A percentile compares a stretch with the other conserved stretches of the same genome.
Conservation (phyloP, 495 filamentous ascomycete species). For the Peziza echinospora region DNA sequence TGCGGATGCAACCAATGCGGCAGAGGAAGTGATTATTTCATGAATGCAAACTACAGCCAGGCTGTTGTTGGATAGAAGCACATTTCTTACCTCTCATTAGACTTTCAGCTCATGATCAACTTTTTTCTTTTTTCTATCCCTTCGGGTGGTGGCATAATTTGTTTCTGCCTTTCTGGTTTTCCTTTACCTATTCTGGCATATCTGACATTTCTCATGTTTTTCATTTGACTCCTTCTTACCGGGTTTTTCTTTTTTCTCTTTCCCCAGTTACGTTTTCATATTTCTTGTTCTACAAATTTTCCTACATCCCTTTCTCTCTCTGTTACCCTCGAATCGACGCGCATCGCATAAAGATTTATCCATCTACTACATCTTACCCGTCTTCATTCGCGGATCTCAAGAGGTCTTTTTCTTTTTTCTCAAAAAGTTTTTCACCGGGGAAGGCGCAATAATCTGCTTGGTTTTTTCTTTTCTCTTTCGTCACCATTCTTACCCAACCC, state of each 20-base stretch:
- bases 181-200: slow-evolving; percentile 6
- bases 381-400: neutral
- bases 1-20: slow-evolving; percentile 49
- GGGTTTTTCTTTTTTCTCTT: slow-evolving; percentile 5
- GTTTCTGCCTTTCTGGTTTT: neutral
- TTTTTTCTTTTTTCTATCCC: too few relatives aligned
- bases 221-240: neutral
- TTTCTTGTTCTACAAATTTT: slow-evolving; percentile 11
- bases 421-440: neutral
- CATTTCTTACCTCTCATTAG: neutral
- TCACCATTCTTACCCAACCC: slow-evolving; percentile 7
- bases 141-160: neutral
- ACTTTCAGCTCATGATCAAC: too few relatives aligned
- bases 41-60: slow-evolving; percentile 39
- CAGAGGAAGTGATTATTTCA: slow-evolving; percentile 45
- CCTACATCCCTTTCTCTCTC: neutral
- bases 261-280: too few relatives aligned
- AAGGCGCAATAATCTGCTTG: neutral
- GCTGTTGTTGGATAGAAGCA: slow-evolving; percentile 35
- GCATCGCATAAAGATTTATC: slow-evolving; percentile 4
- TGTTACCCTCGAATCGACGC: slow-evolving; percentile 14
- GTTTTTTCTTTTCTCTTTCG: slow-evolving; percentile 16
- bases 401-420: neutral
- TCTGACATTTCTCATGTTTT: slow-evolving; percentile 2
- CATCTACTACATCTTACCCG: neutral